Percentiles rank a stretch among this genome's conserved stretches.
Conservation (phyloP, 805 yeast genomes). For the Ogataea polymorpha region DNA sequence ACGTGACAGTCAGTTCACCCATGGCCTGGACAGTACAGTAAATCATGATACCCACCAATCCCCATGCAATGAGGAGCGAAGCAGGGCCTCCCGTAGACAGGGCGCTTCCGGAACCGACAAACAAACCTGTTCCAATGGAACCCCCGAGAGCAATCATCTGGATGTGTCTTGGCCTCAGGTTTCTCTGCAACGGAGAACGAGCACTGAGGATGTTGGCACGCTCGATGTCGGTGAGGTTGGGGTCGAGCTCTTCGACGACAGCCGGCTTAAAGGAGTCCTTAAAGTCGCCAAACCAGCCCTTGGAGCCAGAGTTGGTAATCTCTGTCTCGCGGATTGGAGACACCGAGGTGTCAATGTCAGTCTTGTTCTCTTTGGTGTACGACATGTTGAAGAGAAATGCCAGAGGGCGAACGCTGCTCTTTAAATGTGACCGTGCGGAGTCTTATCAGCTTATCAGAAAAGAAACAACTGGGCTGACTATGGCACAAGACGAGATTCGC, state of each 20-base stretch:
- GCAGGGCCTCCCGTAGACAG: slow-evolving; percentile 73
- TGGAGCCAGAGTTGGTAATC: background rate
- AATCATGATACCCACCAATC: slow-evolving; percentile 56
- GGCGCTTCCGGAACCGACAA: slow-evolving; percentile 69
- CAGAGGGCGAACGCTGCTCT: too few species aligned
- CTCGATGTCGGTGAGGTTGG: slow-evolving; percentile 42
- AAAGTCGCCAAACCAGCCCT: slow-evolving; percentile 23
- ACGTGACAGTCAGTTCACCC: slow-evolving; percentile 62
- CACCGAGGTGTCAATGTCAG: slow-evolving; percentile 24
- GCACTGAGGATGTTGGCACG: slow-evolving; percentile 46
- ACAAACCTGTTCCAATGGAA: slow-evolving; percentile 78
- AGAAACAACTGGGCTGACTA: slow-evolving; percentile 3
- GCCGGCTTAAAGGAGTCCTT: slow-evolving; percentile 32
- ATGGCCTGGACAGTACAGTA: slow-evolving; percentile 62
- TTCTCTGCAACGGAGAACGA: slow-evolving; percentile 47
- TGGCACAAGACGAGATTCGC: background rate
- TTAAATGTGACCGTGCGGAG: too few species aligned
- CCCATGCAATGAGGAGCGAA: slow-evolving; percentile 58
- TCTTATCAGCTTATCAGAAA: slow-evolving; percentile 10
- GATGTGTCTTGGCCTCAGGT: slow-evolving; percentile 61
- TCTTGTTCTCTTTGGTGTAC: slow-evolving; percentile 19
- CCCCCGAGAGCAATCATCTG: slow-evolving; percentile 85
- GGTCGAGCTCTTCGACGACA: slow-evolving; percentile 40
- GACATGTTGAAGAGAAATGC: slow-evolving; percentile 9
- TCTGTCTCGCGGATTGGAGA: slow-evolving; percentile 21